Percentiles rank a stretch among this genome's conserved stretches.
Evolutionary conservation across 2,329 filamentous ascomycete species (phyloP).

Genomic region (Aspergillus luchuensis): DNA sequence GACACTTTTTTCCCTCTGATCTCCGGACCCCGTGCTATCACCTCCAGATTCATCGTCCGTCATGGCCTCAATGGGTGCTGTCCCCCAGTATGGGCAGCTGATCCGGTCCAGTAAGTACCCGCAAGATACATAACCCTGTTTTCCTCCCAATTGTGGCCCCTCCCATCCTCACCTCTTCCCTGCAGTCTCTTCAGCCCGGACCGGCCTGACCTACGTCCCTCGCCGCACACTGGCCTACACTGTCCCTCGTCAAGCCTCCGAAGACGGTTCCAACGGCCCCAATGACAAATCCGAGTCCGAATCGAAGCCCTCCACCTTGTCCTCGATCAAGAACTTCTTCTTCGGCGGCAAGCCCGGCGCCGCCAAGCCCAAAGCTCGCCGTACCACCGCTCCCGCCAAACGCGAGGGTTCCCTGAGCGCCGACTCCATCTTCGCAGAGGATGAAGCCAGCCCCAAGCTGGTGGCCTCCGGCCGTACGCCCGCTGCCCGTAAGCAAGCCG

Average conservation of each 20-base stretch:
- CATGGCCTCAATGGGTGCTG: constrained; percentile 44
- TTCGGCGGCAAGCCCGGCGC: constrained; percentile 28
- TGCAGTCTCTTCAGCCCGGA: constrained; percentile 31
- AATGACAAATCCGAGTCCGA: constrained; percentile 23
- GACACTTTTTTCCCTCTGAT: constrained; percentile 35
- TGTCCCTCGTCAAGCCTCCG: constrained; percentile 31
- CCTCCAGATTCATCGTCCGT: constrained; percentile 18
- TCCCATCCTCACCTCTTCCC: background rate
- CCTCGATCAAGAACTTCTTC: constrained; percentile 40
- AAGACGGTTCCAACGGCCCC: constrained; percentile 24
- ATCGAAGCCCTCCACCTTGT: constrained; percentile 29
- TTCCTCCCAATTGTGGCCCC: background rate
- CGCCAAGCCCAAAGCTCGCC: constrained; percentile 33
- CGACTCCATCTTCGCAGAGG: constrained; percentile 48
- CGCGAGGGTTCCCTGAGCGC: constrained; percentile 39
- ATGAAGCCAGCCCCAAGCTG: constrained; percentile 29
- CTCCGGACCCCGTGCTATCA: constrained; percentile 13
- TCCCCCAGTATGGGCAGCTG: constrained; percentile 42
- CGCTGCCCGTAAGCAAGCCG: constrained; percentile 25
- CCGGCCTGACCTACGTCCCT: constrained; percentile 36
- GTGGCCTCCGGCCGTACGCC: constrained; percentile 31
- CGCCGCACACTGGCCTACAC: constrained; percentile 41
- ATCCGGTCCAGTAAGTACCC: constrained; percentile 39
- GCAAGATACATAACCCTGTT: background rate
- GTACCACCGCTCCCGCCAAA: constrained; percentile 33